These are phyloP conservation scores for Candida tallmaniae DNA, from an alignment of 805 yeast genomes.

Conservation along the genomic window DNA sequence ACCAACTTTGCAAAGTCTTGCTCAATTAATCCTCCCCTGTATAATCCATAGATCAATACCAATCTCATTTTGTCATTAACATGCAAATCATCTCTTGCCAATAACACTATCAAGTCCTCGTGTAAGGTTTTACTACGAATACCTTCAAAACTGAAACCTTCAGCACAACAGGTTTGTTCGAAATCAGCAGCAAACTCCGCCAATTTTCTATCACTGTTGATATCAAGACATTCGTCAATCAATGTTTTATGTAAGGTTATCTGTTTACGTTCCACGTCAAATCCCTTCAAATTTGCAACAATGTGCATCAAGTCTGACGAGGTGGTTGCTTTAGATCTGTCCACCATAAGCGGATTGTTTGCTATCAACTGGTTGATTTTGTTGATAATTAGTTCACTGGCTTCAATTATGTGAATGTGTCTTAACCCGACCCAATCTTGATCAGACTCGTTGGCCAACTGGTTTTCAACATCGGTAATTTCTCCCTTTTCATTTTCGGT, in stretches of 20 bases:
- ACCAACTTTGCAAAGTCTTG: conserved; percentile 69
- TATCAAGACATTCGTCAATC: conserved; percentile 60
- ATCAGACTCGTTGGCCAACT: conserved; percentile 58
- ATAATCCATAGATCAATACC: conserved; percentile 68
- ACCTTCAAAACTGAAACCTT: conserved; percentile 68
- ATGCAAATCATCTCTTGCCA: conserved; percentile 46
- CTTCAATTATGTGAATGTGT: conserved; percentile 72
- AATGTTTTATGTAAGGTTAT: conserved; percentile 56
- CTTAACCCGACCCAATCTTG: conserved; percentile 68
- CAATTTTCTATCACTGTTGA: conserved; percentile 53
- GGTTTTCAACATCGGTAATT: conserved; percentile 24
- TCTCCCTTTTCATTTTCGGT: conserved; percentile 52
- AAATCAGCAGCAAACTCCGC: conserved; percentile 71
- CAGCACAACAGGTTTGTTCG: conserved; percentile 77
- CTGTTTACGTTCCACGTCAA: conserved; percentile 61
- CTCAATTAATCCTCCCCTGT: conserved; percentile 76
- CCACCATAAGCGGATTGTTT: conserved; percentile 73
- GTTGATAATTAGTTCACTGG: conserved; percentile 55
- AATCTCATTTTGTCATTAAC: conserved; percentile 70
- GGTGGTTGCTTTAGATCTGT: conserved; percentile 57
- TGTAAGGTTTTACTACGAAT: conserved; percentile 55
- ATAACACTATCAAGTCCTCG: conserved; percentile 53
- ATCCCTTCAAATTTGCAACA: conserved; percentile 64
- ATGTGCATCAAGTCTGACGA: conserved; percentile 72
- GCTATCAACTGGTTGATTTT: conserved; percentile 61